Evolutionary conservation across 139 green algal genomes (phyloP).

Genomic region (Auxenochlorella protothecoides): DNA sequence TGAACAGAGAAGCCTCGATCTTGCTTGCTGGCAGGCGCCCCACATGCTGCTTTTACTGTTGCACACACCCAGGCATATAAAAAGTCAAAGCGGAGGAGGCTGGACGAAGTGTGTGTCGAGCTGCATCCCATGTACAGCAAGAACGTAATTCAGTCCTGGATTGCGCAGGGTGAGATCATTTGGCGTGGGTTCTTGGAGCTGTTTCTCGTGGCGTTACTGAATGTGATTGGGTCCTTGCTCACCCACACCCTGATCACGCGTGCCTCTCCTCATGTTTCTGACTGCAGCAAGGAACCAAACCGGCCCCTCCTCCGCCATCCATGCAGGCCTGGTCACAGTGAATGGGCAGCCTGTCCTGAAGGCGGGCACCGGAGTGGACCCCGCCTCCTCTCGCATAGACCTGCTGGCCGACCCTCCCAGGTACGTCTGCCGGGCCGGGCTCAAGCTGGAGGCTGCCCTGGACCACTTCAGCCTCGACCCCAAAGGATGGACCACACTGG

Average conservation of each 20-base stretch:
- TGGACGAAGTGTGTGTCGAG: conserved; percentile 80
- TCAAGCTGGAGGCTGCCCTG: conserved; percentile 90
- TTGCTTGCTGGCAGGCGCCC: not conserved
- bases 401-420: conserved; percentile 67
- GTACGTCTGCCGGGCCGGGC: conserved; percentile 75
- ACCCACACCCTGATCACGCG: not conserved
- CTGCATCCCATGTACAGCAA: conserved; percentile 59
- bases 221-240: too few species aligned
- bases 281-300: too few species aligned
- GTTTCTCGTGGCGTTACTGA: too few species aligned
- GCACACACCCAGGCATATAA: not conserved
- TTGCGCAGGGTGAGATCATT: conserved; percentile 49
- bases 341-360: conserved; percentile 57
- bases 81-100: conserved; percentile 32
- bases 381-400: conserved; percentile 30
- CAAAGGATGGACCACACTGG: conserved; percentile 54
- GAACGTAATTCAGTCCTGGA: conserved; percentile 84
- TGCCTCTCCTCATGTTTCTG: not conserved
- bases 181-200: too few species aligned
- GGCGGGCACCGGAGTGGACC: conserved; percentile 52
- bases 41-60: conserved; percentile 22
- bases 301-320: too few species aligned
- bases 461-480: conserved; percentile 71
- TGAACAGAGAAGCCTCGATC: too few species aligned
- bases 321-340: conserved; percentile 65